Conservation (phyloP, 148 eudicot species). For the Bassia scoparia region DNA sequence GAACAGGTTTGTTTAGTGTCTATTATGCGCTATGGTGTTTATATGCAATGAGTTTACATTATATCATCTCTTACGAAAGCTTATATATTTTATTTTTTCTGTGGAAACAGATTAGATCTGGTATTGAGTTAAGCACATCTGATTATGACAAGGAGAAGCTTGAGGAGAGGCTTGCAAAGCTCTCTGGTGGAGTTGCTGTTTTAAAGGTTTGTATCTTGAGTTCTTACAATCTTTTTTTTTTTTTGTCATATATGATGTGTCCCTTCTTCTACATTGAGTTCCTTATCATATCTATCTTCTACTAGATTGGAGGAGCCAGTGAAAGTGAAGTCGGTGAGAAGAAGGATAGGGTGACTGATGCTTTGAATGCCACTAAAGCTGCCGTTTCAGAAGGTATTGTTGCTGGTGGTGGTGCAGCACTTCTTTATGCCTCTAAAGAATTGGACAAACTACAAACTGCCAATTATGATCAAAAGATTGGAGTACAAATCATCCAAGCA, state of each 20-base stretch:
- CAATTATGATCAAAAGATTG: constrained; percentile 64
- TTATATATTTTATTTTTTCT: neutral
- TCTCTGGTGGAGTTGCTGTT: constrained; percentile 95
- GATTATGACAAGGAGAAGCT: constrained; percentile 86
- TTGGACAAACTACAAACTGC: constrained; percentile 42
- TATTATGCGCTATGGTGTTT: neutral
- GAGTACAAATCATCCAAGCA: constrained; percentile 66
- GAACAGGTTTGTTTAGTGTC: constrained; percentile 56
- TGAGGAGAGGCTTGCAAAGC: constrained; percentile 88
- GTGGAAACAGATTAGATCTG: constrained; percentile 56
- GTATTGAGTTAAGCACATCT: constrained; percentile 62
- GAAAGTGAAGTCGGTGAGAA: constrained; percentile 95
- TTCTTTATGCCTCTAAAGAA: constrained; percentile 61
- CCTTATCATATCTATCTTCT: neutral
- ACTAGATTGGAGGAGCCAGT: constrained; percentile 96
- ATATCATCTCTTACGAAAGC: neutral
- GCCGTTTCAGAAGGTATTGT: constrained; percentile 98
- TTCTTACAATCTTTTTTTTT: neutral
- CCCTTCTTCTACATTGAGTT: neutral
- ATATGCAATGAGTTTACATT: neutral
- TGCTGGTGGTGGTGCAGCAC: constrained; percentile 74
- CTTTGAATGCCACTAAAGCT: constrained; percentile 93
- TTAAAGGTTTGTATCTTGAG: constrained; percentile 49
- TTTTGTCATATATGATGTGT: neutral
- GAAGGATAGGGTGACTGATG: constrained; percentile 96